Evolutionary conservation across 1,139 yeast genomes (phyloP).

Genomic region (Sporopachydermia cereana): DNA sequence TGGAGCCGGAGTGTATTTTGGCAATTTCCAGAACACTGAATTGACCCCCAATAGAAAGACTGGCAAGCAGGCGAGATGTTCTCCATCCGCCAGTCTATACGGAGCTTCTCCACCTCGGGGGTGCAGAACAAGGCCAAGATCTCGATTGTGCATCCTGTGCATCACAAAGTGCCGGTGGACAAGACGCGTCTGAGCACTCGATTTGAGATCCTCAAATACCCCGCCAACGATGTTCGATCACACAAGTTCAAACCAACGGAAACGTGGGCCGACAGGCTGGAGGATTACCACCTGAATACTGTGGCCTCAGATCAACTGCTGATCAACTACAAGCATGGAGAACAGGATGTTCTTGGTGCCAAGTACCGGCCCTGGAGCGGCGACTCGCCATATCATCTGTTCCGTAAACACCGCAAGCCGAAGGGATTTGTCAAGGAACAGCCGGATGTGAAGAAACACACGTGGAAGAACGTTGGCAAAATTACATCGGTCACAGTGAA

Average conservation of each 20-base stretch:
- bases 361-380: conserved; percentile 82
- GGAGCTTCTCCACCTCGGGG: conserved; percentile 36
- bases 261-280: conserved; percentile 69
- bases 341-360: conserved; percentile 41
- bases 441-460: conserved; percentile 59
- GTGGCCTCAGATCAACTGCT: conserved; percentile 68
- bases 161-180: conserved; percentile 68
- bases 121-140: conserved; percentile 49
- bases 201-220: conserved; percentile 52
- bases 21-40: no score
- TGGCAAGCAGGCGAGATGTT: conserved; percentile 9
- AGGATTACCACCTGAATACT: conserved; percentile 64
- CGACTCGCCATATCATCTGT: conserved; percentile 78
- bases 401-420: conserved; percentile 55
- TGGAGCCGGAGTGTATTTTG: no score
- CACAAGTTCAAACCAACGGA: conserved; percentile 67
- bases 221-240: conserved; percentile 59
- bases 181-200: conserved; percentile 62
- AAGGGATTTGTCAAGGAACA: conserved; percentile 55
- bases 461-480: conserved; percentile 57
- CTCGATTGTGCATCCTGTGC: conserved; percentile 81
- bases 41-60: not conserved
- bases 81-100: conserved; percentile 15
- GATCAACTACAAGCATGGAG: conserved; percentile 57
- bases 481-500: conserved; percentile 57